Percentiles rank a stretch among this genome's conserved stretches.
Evolutionary conservation across 2,329 filamentous ascomycete genomes (phyloP).

Genomic region (Alternaria novae-zelandiae): DNA sequence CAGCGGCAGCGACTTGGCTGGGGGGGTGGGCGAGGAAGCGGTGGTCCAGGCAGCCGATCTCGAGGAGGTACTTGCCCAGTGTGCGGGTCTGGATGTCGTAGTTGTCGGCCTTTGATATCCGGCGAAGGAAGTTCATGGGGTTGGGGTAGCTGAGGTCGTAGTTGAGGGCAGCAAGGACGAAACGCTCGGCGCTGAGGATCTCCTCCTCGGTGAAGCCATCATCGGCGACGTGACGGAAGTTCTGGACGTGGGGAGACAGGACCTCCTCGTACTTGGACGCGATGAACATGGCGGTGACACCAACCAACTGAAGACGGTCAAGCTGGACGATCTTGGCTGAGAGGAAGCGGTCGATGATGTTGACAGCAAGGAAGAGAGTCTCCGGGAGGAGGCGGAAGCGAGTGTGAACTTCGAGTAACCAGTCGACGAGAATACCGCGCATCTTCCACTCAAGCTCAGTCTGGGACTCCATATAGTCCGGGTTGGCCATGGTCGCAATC

Average conservation of each 20-base stretch:
- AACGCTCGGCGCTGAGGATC: slow-evolving; percentile 96
- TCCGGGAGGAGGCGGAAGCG: slow-evolving; percentile 95
- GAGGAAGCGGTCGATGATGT: slow-evolving; percentile 97
- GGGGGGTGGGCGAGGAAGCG: slow-evolving; percentile 89
- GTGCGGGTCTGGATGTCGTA: slow-evolving; percentile 98
- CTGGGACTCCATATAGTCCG: slow-evolving; percentile 93
- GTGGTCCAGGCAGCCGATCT: slow-evolving; percentile 94
- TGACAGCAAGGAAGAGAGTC: slow-evolving; percentile 94
- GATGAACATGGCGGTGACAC: slow-evolving; percentile 99
- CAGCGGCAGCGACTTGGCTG: slow-evolving; percentile 86
- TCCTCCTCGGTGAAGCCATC: slow-evolving; percentile 95
- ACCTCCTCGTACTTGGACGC: slow-evolving; percentile 99
- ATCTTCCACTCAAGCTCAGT: slow-evolving; percentile 98
- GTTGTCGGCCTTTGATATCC: slow-evolving; percentile 98
- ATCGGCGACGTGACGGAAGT: slow-evolving; percentile 96
- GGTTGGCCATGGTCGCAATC: slow-evolving; percentile 80
- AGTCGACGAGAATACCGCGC: slow-evolving; percentile 94
- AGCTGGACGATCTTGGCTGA: slow-evolving; percentile 95
- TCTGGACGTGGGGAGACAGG: slow-evolving; percentile 92
- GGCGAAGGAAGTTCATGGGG: slow-evolving; percentile 98
- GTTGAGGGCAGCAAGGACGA: slow-evolving; percentile 86
- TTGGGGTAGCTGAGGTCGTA: slow-evolving; percentile 99
- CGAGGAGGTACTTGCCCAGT: slow-evolving; percentile 95
- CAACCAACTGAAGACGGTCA: slow-evolving; percentile 93
- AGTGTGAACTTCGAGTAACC: slow-evolving; percentile 97